phyloP scores from a whole-genome alignment of 164 flowering plant genomes.

The Umbellularia californica region DNA sequence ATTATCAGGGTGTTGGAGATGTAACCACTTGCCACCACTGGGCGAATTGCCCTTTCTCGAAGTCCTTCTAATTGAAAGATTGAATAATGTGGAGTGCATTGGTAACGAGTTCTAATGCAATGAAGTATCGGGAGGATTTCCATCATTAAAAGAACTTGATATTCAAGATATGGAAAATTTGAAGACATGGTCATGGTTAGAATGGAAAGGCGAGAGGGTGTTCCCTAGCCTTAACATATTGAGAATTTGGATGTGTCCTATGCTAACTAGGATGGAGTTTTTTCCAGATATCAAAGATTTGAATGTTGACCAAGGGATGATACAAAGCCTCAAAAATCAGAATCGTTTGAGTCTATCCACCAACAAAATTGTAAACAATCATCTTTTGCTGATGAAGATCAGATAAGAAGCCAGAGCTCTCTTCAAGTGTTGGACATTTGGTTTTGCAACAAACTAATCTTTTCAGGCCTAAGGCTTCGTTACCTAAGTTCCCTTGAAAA shows the following conservation, averaged over 20 bases:
- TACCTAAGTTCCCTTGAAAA: background rate
- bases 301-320: too few relatives aligned
- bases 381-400: background rate
- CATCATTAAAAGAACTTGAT: conserved; percentile 4
- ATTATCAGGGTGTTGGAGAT: conserved; percentile 9
- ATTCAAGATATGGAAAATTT: conserved; percentile 4
- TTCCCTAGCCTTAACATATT: background rate
- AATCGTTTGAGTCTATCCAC: too few relatives aligned
- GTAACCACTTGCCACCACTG: conserved; percentile 12
- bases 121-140: background rate
- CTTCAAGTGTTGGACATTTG: fast-evolving
- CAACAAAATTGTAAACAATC: background rate
- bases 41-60: conserved; percentile 22
- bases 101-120: background rate
- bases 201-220: background rate
- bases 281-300: background rate
- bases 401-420: background rate
- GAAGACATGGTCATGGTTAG: background rate
- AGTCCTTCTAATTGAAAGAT: background rate
- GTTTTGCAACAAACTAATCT: background rate
- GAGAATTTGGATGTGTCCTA: fast-evolving
- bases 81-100: conserved; percentile 6
- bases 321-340: background rate
- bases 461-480: conserved; percentile 6
- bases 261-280: background rate